Percentiles rank a stretch among this genome's conserved stretches.
These are phyloP conservation scores for Fusarium cicatricum DNA, from an alignment of 2,329 filamentous ascomycete species.

Conservation along the genomic window DNA sequence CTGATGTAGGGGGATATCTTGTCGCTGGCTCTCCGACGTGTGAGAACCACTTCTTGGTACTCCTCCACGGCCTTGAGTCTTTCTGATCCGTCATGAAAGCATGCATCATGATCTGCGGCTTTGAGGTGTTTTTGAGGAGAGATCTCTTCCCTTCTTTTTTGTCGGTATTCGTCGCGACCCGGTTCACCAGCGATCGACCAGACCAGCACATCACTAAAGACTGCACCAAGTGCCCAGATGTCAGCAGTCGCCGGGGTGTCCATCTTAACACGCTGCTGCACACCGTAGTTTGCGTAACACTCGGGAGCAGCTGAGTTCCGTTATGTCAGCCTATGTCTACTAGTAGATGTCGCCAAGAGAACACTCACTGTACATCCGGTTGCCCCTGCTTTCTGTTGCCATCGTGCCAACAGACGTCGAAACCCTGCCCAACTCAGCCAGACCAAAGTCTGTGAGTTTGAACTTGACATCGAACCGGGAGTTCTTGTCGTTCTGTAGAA, in stretches of 20 bases:
- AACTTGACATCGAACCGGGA: slow-evolving; percentile 6
- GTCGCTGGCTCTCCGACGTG: too few relatives aligned
- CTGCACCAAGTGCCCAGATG: slow-evolving; percentile 16
- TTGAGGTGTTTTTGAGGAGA: not conserved
- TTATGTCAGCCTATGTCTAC: not conserved
- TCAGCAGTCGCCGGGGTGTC: not conserved
- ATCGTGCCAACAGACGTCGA: not conserved
- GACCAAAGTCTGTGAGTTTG: slow-evolving; percentile 16
- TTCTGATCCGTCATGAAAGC: slow-evolving; percentile 10
- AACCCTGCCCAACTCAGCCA: not conserved
- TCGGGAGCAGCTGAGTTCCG: slow-evolving; percentile 9
- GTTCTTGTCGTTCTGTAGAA: not conserved
- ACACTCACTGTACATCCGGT: slow-evolving; percentile 21
- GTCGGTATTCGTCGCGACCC: slow-evolving; percentile 5
- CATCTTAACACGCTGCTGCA: not conserved
- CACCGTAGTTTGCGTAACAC: not conserved
- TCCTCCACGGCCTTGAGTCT: not conserved
- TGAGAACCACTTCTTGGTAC: too few relatives aligned
- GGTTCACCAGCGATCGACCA: slow-evolving; percentile 10
- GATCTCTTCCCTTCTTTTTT: not conserved
- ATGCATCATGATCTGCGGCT: not conserved
- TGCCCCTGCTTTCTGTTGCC: not conserved
- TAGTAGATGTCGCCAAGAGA: not conserved
- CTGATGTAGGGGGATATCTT: not conserved
- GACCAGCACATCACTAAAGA: slow-evolving; percentile 21